These are phyloP conservation scores for Uromyces viciae-fabae DNA, from an alignment of 1,284 basidiomycete species.

Conservation along the genomic window DNA sequence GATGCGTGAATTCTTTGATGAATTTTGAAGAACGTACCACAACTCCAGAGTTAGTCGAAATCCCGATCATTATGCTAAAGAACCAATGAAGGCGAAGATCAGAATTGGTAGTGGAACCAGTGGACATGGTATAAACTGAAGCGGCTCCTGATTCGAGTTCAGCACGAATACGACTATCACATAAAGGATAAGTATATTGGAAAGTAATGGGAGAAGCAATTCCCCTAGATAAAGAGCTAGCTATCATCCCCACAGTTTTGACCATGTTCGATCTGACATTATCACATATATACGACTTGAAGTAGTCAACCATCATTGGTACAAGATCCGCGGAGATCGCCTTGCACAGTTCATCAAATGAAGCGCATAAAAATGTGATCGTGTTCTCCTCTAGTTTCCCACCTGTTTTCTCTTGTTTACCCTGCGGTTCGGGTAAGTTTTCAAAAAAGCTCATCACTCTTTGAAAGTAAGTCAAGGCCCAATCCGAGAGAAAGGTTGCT, in stretches of 20 bases:
- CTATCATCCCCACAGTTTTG: slow-evolving; percentile 80
- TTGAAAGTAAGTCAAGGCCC: slow-evolving; percentile 82
- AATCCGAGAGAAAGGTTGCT: slow-evolving; percentile 77
- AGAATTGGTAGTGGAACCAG: slow-evolving; percentile 73
- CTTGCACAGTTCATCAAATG: slow-evolving; percentile 52
- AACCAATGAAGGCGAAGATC: slow-evolving; percentile 93
- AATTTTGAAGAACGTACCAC: slow-evolving; percentile 67
- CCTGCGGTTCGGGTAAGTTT: slow-evolving; percentile 72
- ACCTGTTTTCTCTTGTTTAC: slow-evolving; percentile 64
- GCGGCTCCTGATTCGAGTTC: slow-evolving; percentile 89
- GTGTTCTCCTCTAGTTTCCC: slow-evolving; percentile 81
- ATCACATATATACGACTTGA: slow-evolving; percentile 36
- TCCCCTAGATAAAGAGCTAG: slow-evolving; percentile 73
- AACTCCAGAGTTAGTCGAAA: slow-evolving; percentile 65
- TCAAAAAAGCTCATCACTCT: slow-evolving; percentile 82
- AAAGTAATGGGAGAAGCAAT: slow-evolving; percentile 64
- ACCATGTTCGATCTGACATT: slow-evolving; percentile 74
- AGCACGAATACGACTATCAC: slow-evolving; percentile 72
- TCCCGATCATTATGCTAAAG: slow-evolving; percentile 15
- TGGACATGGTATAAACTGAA: slow-evolving; percentile 81
- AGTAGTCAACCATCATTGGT: slow-evolving; percentile 17
- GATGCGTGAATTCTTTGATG: slow-evolving; percentile 58
- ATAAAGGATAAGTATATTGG: slow-evolving; percentile 74
- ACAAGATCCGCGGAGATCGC: slow-evolving; percentile 51
- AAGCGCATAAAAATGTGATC: slow-evolving; percentile 69